Conservation (phyloP, 1,139 yeast species). For the Magnusiomyces magnusii region DNA sequence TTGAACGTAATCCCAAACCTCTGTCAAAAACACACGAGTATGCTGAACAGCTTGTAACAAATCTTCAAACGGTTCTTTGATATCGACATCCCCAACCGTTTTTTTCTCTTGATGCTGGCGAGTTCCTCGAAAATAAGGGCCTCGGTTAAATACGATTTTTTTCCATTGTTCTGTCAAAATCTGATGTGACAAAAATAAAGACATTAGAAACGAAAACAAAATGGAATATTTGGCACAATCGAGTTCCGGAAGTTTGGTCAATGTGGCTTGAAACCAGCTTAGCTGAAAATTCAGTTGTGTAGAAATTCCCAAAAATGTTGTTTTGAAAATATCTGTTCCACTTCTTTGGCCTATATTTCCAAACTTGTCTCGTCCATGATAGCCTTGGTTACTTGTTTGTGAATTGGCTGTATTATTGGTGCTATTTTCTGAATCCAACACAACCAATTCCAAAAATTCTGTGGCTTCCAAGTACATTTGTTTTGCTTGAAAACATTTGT, state of each 20-base stretch:
- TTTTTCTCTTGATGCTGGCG: neutral
- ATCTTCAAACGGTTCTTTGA: neutral
- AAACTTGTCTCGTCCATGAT: neutral
- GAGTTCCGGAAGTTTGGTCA: slow-evolving; percentile 1
- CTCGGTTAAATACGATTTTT: neutral
- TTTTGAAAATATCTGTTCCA: slow-evolving; percentile 3
- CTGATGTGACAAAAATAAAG: neutral
- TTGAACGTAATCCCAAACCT: slow-evolving; percentile 25
- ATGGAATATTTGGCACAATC: slow-evolving; percentile 3
- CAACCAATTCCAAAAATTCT: neutral
- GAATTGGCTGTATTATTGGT: neutral
- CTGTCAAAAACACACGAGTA: slow-evolving; percentile 7
- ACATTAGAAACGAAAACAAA: slow-evolving; percentile 3
- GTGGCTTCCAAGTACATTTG: slow-evolving; percentile 5
- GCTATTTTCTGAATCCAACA: neutral
- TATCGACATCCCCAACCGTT: neutral
- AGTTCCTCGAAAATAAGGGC: neutral
- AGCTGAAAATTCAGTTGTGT: neutral
- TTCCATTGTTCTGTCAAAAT: neutral
- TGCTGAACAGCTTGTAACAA: neutral
- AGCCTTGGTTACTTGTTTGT: neutral
- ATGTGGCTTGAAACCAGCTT: slow-evolving; percentile 5
- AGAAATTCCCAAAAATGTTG: neutral
- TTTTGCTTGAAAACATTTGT: neutral
- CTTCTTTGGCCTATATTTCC: neutral